Conservation (phyloP, 495 filamentous ascomycete genomes). For the Xylaria flabelliformis region DNA sequence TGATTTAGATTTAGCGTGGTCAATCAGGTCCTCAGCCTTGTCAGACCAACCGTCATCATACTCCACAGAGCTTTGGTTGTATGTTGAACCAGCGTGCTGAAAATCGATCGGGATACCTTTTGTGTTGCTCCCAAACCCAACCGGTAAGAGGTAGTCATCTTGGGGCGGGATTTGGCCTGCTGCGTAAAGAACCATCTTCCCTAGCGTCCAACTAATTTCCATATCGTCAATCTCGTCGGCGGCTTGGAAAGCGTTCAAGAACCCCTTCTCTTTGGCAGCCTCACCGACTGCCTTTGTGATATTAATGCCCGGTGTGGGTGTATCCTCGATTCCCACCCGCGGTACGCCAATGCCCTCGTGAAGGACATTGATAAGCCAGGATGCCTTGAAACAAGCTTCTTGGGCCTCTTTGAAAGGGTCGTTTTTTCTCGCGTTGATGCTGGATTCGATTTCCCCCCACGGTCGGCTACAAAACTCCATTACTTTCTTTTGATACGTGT, state of each 20-base stretch:
- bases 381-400: slow-evolving; percentile 96
- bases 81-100: slow-evolving; percentile 77
- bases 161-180: slow-evolving; percentile 80
- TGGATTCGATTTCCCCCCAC: slow-evolving; percentile 75
- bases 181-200: slow-evolving; percentile 97
- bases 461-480: slow-evolving; percentile 82
- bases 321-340: slow-evolving; percentile 77
- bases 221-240: slow-evolving; percentile 90
- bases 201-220: slow-evolving; percentile 98
- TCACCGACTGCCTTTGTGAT: slow-evolving; percentile 75
- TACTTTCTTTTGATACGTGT: slow-evolving; percentile 86
- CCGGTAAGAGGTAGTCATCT: slow-evolving; percentile 64
- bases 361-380: slow-evolving; percentile 94
- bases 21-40: slow-evolving; percentile 67
- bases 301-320: slow-evolving; percentile 61
- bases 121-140: slow-evolving; percentile 89
- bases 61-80: slow-evolving; percentile 54
- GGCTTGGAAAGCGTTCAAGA: slow-evolving; percentile 86
- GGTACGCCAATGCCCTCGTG: slow-evolving; percentile 96
- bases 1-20: slow-evolving; percentile 70
- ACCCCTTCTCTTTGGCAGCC: slow-evolving; percentile 77
- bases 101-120: slow-evolving; percentile 74
- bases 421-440: slow-evolving; percentile 63
- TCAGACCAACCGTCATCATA: slow-evolving; percentile 65
- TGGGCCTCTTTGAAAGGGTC: slow-evolving; percentile 78